These are phyloP conservation scores for Trichophyton schoenleinii DNA, from an alignment of 2,329 filamentous ascomycete species.

Conservation along the genomic window DNA sequence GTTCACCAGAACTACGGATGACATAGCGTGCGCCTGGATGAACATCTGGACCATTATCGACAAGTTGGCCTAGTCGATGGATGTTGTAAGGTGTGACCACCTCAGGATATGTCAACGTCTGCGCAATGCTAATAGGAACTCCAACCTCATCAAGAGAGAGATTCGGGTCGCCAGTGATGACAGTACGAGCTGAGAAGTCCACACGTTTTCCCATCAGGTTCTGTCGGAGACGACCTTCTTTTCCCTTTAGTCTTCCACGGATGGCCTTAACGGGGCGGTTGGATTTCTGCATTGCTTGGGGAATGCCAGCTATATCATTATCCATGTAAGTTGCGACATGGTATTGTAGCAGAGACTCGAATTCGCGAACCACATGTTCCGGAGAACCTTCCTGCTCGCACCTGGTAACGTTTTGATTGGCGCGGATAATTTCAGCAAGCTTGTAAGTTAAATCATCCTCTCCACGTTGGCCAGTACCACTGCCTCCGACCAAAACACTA, in stretches of 20 bases:
- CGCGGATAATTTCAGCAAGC: constrained; percentile 92
- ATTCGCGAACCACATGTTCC: constrained; percentile 80
- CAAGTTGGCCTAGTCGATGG: constrained; percentile 72
- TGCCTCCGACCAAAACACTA: constrained; percentile 94
- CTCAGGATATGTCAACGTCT: constrained; percentile 89
- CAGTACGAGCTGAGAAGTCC: constrained; percentile 97
- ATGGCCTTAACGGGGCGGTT: constrained; percentile 95
- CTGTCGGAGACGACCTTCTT: constrained; percentile 92
- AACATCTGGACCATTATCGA: constrained; percentile 86
- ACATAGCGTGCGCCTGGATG: constrained; percentile 96
- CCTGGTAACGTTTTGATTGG: constrained; percentile 86
- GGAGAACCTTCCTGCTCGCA: constrained; percentile 86
- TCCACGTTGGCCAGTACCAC: constrained; percentile 78
- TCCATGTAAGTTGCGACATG: constrained; percentile 99
- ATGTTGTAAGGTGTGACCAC: constrained; percentile 98
- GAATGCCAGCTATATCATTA: constrained; percentile 93
- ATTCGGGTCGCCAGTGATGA: constrained; percentile 98
- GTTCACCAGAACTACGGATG: constrained; percentile 80
- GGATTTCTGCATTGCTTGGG: constrained; percentile 90
- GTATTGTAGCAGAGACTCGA: constrained; percentile 85
- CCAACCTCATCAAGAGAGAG: constrained; percentile 93
- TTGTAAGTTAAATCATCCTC: constrained; percentile 99
- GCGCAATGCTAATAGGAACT: constrained; percentile 84
- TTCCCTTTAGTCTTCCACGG: constrained; percentile 92
- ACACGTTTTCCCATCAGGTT: constrained; percentile 99